Percentiles rank a stretch among this genome's conserved stretches.
phyloP scores from a whole-genome alignment of 176 grass and related monocot species.

The Carex scoparia region DNA sequence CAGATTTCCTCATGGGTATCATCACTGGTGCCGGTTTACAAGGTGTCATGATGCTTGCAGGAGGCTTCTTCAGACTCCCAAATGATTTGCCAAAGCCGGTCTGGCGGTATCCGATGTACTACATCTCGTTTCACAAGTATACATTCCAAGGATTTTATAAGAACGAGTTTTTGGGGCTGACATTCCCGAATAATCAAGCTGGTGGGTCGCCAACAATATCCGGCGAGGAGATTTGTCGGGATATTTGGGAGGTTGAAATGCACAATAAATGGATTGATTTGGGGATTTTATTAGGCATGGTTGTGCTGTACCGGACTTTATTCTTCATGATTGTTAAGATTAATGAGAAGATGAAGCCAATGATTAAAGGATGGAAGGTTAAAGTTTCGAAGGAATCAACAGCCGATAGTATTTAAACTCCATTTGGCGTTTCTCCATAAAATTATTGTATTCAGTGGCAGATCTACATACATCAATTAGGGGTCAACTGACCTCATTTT shows the following conservation, averaged over 20 bases:
- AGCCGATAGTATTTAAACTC: not conserved
- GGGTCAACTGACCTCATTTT: no score
- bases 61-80: slow-evolving; percentile 81
- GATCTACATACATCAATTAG: no score
- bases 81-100: slow-evolving; percentile 55
- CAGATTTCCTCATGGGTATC: slow-evolving; percentile 93
- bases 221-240: slow-evolving; percentile 48
- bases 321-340: slow-evolving; percentile 68
- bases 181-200: slow-evolving; percentile 49
- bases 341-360: slow-evolving; percentile 57
- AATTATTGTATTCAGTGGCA: not conserved
- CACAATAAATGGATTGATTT: slow-evolving; percentile 85
- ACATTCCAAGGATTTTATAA: slow-evolving; percentile 81
- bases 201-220: slow-evolving; percentile 33
- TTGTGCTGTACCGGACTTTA: slow-evolving; percentile 50
- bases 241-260: slow-evolving; percentile 65
- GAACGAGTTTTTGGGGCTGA: slow-evolving; percentile 77
- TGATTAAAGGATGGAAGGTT: slow-evolving; percentile 45
- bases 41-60: slow-evolving; percentile 87
- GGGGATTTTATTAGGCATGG: slow-evolving; percentile 57
- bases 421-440: not conserved
- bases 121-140: slow-evolving; percentile 81
- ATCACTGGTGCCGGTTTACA: slow-evolving; percentile 86
- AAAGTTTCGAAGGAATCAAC: slow-evolving; percentile 10
- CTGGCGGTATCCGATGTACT: slow-evolving; percentile 87